These are phyloP conservation scores for Isochrysis galbana DNA, from an alignment of 78 protist genomes.

Conservation along the genomic window DNA sequence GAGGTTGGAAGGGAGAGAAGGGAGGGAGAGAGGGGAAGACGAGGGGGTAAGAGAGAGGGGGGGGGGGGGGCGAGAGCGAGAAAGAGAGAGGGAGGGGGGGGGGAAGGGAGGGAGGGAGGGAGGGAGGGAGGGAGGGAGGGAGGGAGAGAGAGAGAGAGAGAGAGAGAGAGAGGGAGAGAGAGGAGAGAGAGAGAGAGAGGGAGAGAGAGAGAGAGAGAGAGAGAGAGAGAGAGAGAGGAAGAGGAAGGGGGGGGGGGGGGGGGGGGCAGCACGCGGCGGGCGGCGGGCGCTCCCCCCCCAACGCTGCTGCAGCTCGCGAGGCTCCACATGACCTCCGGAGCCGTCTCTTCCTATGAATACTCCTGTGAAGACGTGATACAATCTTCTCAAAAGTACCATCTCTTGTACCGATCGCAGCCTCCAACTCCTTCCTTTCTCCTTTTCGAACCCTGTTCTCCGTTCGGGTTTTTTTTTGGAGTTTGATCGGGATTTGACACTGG, in stretches of 20 bases:
- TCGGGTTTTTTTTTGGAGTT: too few species aligned
- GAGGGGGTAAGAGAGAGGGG: not conserved
- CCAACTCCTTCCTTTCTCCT: too few species aligned
- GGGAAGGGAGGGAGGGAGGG: not conserved
- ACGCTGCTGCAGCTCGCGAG: too few species aligned
- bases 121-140: not conserved
- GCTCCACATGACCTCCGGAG: too few species aligned
- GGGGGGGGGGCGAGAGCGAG: not conserved
- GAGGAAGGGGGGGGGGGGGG: not conserved
- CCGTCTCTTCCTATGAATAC: too few species aligned
- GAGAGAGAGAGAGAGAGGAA: not conserved
- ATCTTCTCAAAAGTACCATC: too few species aligned
- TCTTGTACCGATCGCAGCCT: too few species aligned
- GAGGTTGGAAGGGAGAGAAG: not conserved
- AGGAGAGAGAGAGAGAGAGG: not conserved
- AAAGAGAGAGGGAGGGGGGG: not conserved
- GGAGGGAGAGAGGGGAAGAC: not conserved
- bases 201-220: not conserved
- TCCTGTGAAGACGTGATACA: too few species aligned
- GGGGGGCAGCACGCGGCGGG: too few species aligned
- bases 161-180: not conserved
- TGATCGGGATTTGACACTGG: too few species aligned
- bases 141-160: not conserved
- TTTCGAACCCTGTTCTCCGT: too few species aligned
- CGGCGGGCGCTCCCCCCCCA: too few species aligned